Conservation (phyloP, 169 alveolate genomes). For the Eimeria mitis region DNA sequence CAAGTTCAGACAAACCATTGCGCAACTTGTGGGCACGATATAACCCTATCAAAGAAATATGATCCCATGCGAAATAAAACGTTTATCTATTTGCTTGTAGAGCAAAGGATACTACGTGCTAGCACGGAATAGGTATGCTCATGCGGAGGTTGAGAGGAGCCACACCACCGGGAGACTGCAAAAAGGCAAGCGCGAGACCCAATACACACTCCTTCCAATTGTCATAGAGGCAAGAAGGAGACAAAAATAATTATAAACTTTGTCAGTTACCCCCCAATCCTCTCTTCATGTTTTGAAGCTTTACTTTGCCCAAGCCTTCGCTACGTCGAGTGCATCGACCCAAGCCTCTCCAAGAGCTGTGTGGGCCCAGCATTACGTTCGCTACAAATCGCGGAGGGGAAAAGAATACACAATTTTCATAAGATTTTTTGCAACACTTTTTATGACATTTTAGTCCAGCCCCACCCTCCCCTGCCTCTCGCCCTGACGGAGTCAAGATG, state of each 20-base stretch:
- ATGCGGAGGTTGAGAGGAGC: too few relatives aligned
- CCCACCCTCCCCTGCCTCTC: background rate
- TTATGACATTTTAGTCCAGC: background rate
- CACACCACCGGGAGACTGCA: background rate
- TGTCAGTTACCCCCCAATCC: background rate
- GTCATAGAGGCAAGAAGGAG: background rate
- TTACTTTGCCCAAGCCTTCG: background rate
- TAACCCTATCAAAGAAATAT: background rate
- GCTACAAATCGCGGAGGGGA: background rate
- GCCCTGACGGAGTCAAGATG: background rate
- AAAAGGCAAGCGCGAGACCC: background rate
- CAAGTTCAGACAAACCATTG: too few relatives aligned
- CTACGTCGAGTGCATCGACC: background rate
- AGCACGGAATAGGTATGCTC: background rate
- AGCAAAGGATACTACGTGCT: background rate
- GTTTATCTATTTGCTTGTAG: background rate
- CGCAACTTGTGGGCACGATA: background rate
- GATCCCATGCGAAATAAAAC: background rate
- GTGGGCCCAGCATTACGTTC: background rate
- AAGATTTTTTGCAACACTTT: background rate
- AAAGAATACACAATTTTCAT: background rate
- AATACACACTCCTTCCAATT: background rate
- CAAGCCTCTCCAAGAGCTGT: background rate
- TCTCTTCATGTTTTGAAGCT: background rate
- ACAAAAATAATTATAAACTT: background rate